Conservation (phyloP, 208 protist genomes). For the Acanthamoeba culbertsoni region DNA sequence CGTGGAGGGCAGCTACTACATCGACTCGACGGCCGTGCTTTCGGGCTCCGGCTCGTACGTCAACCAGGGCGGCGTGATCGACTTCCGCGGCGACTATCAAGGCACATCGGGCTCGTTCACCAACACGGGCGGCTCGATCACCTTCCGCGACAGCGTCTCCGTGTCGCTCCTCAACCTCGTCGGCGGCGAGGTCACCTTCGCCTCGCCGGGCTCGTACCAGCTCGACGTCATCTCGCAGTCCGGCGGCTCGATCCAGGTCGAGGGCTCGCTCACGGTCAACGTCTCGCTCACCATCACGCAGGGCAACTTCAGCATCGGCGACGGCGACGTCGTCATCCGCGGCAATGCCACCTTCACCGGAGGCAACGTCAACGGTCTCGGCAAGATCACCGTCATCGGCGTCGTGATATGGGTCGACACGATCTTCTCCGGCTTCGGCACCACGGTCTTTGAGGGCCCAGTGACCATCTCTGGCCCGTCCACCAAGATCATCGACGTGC, state of each 20-base stretch:
- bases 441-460: background rate
- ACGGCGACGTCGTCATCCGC: background rate
- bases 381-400: conserved; percentile 50
- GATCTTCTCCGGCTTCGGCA: conserved; percentile 52
- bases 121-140: background rate
- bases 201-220: background rate
- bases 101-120: background rate
- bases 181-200: conserved; percentile 48
- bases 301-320: conserved; percentile 43
- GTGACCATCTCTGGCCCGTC: background rate
- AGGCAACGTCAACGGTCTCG: conserved; percentile 31
- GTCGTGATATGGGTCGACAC: conserved; percentile 31
- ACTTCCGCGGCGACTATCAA: conserved; percentile 38
- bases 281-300: conserved; percentile 2
- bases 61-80: conserved; percentile 35
- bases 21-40: background rate
- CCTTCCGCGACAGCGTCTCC: conserved; percentile 31
- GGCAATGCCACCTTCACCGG: conserved; percentile 4
- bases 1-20: conserved; percentile 41
- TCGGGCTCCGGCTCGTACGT: conserved; percentile 39
- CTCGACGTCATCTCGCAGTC: conserved; percentile 29
- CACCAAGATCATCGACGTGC: conserved; percentile 49
- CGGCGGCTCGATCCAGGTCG: conserved; percentile 11
- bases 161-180: conserved; percentile 42
- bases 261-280: conserved; percentile 41